Evolutionary conservation across 1,139 yeast genomes (phyloP).

Genomic region (Diutina sp.): DNA sequence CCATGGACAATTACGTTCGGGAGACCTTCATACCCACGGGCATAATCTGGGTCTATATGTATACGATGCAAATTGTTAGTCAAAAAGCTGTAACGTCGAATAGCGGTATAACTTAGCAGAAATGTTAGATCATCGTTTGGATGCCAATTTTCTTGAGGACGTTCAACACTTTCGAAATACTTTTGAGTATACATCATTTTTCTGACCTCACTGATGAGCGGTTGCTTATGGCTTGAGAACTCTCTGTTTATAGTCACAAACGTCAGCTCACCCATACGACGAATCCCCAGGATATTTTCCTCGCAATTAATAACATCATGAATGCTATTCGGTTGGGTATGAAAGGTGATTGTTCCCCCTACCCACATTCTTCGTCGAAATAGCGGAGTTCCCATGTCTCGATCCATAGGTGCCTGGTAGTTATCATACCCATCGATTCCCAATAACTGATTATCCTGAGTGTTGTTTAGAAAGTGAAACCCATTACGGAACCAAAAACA

Average conservation of each 20-base stretch:
- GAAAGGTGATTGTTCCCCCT: constrained; percentile 39
- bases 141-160: background rate
- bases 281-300: constrained; percentile 29
- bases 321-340: constrained; percentile 6
- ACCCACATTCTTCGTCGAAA: constrained; percentile 73
- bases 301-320: constrained; percentile 20
- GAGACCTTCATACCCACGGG: constrained; percentile 40
- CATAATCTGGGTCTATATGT: constrained; percentile 54
- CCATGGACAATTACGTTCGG: constrained; percentile 65
- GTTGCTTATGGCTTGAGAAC: constrained; percentile 8
- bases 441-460: constrained; percentile 33
- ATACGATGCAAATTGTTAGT: constrained; percentile 58
- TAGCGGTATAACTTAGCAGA: background rate
- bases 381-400: constrained; percentile 10
- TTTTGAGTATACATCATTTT: constrained; percentile 25
- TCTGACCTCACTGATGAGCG: constrained; percentile 16
- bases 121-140: background rate
- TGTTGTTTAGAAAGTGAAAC: constrained; percentile 46
- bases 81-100: background rate
- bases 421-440: constrained; percentile 75
- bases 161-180: constrained; percentile 5
- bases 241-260: constrained; percentile 34
- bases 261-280: constrained; percentile 20
- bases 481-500: background rate
- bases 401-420: constrained; percentile 52